These are phyloP conservation scores for Abelmoschus esculentus DNA, from an alignment of 345 rosid species.

Conservation along the genomic window DNA sequence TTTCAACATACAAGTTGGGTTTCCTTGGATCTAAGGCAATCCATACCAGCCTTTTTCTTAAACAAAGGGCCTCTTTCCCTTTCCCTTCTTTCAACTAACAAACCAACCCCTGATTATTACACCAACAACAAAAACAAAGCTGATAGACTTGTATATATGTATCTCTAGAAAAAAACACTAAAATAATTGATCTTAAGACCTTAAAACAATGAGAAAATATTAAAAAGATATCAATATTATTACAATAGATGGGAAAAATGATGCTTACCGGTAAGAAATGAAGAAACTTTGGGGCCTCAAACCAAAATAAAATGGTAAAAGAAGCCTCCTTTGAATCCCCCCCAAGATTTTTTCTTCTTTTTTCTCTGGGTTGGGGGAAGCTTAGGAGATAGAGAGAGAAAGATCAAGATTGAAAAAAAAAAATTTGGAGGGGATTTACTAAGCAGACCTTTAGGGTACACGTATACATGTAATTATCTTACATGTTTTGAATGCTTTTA, in stretches of 20 bases:
- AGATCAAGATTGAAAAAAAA: not conserved
- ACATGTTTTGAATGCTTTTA: constrained; percentile 16
- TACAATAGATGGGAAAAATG: not conserved
- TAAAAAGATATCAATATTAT: not conserved
- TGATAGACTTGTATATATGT: not conserved
- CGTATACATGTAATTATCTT: constrained; percentile 33
- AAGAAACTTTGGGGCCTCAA: constrained; percentile 16
- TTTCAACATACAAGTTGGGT: constrained; percentile 23
- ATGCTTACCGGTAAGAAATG: constrained; percentile 29
- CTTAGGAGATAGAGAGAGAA: not conserved
- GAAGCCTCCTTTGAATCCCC: constrained; percentile 5
- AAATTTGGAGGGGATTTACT: not conserved
- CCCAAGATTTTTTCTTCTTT: not conserved
- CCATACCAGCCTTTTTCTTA: constrained; percentile 31
- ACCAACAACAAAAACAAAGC: not conserved
- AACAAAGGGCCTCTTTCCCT: constrained; percentile 17
- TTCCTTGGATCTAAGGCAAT: constrained; percentile 60
- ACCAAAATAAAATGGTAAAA: not conserved
- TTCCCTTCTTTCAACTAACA: constrained; percentile 10
- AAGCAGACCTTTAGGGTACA: constrained; percentile 28
- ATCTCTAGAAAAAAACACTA: constrained; percentile 1
- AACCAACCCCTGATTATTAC: constrained; percentile 7
- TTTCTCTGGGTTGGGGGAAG: constrained; percentile 6
- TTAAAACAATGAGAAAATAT: not conserved
- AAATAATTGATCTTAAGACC: constrained; percentile 6